Percentiles rank a stretch among this genome's conserved stretches.
These are phyloP conservation scores for Myochromella boudieri DNA, from an alignment of 768 basidiomycete species.

Conservation along the genomic window DNA sequence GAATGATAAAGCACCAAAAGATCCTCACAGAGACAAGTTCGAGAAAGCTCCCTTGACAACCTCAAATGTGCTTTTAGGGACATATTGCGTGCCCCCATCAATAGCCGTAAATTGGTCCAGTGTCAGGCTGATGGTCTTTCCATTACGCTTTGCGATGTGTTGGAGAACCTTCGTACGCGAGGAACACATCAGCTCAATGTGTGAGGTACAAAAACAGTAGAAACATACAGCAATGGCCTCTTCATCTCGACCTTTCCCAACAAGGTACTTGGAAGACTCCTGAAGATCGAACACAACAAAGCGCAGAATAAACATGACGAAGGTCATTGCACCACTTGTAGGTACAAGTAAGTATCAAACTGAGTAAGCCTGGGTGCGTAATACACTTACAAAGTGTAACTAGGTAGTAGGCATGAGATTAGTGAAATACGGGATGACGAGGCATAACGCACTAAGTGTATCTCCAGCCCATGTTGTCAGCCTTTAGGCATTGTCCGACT, in stretches of 20 bases:
- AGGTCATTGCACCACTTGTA: constrained; percentile 45
- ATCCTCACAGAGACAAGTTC: constrained; percentile 38
- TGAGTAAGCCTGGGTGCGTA: not conserved
- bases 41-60: constrained; percentile 34
- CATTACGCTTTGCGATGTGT: constrained; percentile 47
- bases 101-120: constrained; percentile 40
- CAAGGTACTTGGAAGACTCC: constrained; percentile 62
- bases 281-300: constrained; percentile 58
- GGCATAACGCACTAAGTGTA: constrained; percentile 42
- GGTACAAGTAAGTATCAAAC: not conserved
- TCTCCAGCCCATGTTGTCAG: constrained; percentile 62
- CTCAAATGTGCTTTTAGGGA: constrained; percentile 25
- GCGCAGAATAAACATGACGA: constrained; percentile 53
- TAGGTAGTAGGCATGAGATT: constrained; percentile 11
- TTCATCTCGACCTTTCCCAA: constrained; percentile 54
- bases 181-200: not conserved
- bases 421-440: constrained; percentile 3
- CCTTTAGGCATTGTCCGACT: constrained; percentile 40
- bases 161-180: constrained; percentile 37
- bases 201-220: not conserved
- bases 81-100: constrained; percentile 15
- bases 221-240: constrained; percentile 47
- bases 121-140: constrained; percentile 43
- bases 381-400: constrained; percentile 42
- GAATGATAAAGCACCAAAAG: not conserved